phyloP scores from a whole-genome alignment of 2,329 filamentous ascomycete genomes.

The Dothidotthia symphoricarpi region DNA sequence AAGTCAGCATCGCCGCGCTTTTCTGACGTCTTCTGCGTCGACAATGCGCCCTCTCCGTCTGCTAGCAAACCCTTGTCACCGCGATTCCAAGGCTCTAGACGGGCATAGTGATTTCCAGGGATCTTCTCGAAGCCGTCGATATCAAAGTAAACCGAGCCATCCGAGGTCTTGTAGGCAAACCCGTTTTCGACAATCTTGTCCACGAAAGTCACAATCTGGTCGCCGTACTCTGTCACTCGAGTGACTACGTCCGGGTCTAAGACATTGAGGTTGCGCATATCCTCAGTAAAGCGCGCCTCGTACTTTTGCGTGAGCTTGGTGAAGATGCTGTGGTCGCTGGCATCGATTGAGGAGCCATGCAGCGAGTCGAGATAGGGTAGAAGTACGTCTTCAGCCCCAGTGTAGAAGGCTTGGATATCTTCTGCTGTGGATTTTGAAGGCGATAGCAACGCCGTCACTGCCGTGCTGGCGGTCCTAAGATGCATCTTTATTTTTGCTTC shows the following conservation, averaged over 20 bases:
- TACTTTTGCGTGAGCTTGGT: constrained; percentile 82
- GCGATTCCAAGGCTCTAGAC: constrained; percentile 79
- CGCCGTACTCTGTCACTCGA: constrained; percentile 87
- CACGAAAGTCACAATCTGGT: constrained; percentile 82
- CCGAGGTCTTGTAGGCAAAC: constrained; percentile 71
- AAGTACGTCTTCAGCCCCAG: constrained; percentile 65
- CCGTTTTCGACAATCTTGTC: constrained; percentile 79
- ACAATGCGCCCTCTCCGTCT: constrained; percentile 83
- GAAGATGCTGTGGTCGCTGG: constrained; percentile 71
- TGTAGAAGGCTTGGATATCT: constrained; percentile 52
- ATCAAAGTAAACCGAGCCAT: constrained; percentile 93
- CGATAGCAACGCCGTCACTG: constrained; percentile 51
- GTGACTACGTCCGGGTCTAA: constrained; percentile 78
- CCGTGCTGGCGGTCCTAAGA: constrained; percentile 60
- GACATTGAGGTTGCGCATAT: constrained; percentile 85
- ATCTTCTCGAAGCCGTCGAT: constrained; percentile 80
- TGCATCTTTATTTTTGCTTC: constrained; percentile 93
- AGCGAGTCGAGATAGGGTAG: constrained; percentile 75
- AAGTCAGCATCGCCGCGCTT: constrained; percentile 84
- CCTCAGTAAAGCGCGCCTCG: constrained; percentile 82
- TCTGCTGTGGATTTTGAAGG: constrained; percentile 30
- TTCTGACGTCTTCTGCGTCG: constrained; percentile 53
- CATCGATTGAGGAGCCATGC: constrained; percentile 57
- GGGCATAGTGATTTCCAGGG: constrained; percentile 75
- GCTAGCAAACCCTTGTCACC: constrained; percentile 80